These are phyloP conservation scores for Neurospora cerealis DNA, from an alignment of 495 filamentous ascomycete genomes.

Conservation along the genomic window DNA sequence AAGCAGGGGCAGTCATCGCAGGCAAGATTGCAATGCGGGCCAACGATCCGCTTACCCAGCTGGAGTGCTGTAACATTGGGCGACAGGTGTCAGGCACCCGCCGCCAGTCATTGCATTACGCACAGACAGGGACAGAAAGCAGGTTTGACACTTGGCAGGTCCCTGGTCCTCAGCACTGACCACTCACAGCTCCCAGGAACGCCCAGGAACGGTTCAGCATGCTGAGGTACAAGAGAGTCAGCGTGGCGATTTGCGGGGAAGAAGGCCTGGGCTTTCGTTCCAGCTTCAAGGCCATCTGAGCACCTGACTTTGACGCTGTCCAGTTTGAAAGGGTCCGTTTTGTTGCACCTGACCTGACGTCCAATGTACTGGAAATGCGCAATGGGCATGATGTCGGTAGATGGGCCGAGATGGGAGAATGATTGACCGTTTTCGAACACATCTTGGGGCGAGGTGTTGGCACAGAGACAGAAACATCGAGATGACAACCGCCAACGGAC, in stretches of 20 bases:
- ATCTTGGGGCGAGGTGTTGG: background rate
- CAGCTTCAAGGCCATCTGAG: background rate
- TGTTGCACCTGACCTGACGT: constrained; percentile 12
- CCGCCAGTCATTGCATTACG: background rate
- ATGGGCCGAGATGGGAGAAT: constrained; percentile 12
- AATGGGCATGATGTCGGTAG: constrained; percentile 5
- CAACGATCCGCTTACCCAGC: constrained; percentile 6
- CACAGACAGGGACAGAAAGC: background rate
- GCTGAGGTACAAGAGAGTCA: background rate
- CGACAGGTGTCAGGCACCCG: background rate
- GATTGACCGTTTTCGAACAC: background rate
- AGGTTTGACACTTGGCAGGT: constrained; percentile 2
- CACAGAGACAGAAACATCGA: background rate
- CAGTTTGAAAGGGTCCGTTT: background rate
- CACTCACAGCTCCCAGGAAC: background rate
- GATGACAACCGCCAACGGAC: background rate
- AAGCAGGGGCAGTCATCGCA: background rate
- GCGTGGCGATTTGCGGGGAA: constrained; percentile 27
- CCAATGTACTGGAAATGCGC: background rate
- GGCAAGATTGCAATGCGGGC: constrained; percentile 9
- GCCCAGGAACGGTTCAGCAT: background rate
- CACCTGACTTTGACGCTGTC: constrained; percentile 18
- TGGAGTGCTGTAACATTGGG: background rate
- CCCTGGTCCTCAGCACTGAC: background rate
- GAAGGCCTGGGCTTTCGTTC: constrained; percentile 8